phyloP scores from a whole-genome alignment of 352 stramenopile genomes.

The Phytopythium delawarense region DNA sequence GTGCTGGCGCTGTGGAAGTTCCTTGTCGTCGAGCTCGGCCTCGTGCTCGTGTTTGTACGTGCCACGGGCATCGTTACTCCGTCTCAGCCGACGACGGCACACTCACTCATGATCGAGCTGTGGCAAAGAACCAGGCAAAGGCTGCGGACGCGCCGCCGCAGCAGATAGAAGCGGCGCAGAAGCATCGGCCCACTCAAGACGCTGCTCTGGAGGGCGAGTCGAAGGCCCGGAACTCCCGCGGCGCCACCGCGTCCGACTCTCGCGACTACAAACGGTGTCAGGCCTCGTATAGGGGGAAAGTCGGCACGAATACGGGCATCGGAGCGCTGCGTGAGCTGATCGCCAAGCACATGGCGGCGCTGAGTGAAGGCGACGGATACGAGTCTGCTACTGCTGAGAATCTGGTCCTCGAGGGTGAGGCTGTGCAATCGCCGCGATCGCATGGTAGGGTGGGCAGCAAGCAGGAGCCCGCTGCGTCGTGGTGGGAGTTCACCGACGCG shows the following conservation, averaged over 20 bases:
- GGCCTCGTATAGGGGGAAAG: slow-evolving; percentile 46
- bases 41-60: slow-evolving; percentile 47
- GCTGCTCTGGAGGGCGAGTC: too few species aligned
- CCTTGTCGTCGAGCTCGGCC: slow-evolving; percentile 56
- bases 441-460: too few species aligned
- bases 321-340: slow-evolving; percentile 58
- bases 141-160: too few species aligned
- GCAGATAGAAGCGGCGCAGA: too few species aligned
- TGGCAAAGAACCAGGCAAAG: too few species aligned
- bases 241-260: too few species aligned
- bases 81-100: too few species aligned
- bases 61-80: background rate
- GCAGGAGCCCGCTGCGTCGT: background rate
- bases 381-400: background rate
- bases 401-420: background rate
- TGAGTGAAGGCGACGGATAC: slow-evolving; percentile 26
- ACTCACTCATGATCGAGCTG: too few species aligned
- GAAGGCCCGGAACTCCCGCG: too few species aligned
- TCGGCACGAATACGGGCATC: slow-evolving; percentile 32
- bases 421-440: background rate
- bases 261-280: slow-evolving; percentile 51
- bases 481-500: slow-evolving; percentile 10
- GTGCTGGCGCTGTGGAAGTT: slow-evolving; percentile 76
- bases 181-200: too few species aligned
- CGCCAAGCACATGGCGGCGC: slow-evolving; percentile 52